Percentiles rank a stretch among this genome's conserved stretches.
phyloP scores from a whole-genome alignment of 495 filamentous ascomycete genomes.

The Cenococcum geophilum region DNA sequence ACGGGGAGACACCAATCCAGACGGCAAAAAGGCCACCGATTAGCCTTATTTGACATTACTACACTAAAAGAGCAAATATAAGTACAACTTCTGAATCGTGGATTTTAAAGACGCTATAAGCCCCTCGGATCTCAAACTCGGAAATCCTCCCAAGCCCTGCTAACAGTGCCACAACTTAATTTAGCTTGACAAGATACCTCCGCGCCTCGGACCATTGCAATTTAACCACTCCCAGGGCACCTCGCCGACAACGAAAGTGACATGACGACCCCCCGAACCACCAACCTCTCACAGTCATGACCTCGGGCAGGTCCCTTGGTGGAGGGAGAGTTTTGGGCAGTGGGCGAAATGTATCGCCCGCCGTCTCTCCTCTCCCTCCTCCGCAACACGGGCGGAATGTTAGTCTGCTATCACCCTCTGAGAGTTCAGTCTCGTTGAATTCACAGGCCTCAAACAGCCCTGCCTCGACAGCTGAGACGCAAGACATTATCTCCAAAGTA shows the following conservation, averaged over 20 bases:
- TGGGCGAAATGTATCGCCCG: slow-evolving; percentile 68
- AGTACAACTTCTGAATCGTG: background rate
- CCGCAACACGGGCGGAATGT: slow-evolving; percentile 37
- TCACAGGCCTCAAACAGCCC: slow-evolving; percentile 54
- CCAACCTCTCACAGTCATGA: slow-evolving; percentile 48
- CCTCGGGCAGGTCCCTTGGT: slow-evolving; percentile 69
- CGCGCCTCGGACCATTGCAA: background rate
- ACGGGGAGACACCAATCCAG: too few species aligned
- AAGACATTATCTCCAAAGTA: slow-evolving; percentile 55
- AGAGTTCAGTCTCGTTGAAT: slow-evolving; percentile 49
- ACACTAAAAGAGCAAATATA: too few species aligned
- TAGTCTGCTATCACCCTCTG: slow-evolving; percentile 44
- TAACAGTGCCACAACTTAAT: background rate
- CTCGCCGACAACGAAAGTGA: slow-evolving; percentile 2
- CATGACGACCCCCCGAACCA: slow-evolving; percentile 19
- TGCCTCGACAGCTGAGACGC: slow-evolving; percentile 51
- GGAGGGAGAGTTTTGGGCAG: slow-evolving; percentile 83
- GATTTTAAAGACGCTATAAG: background rate
- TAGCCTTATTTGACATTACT: too few species aligned
- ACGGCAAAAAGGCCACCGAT: too few species aligned
- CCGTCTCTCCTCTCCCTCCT: slow-evolving; percentile 53
- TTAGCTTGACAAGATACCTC: slow-evolving; percentile 1
- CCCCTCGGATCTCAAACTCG: background rate
- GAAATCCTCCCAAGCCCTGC: background rate
- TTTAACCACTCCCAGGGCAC: slow-evolving; percentile 2